Evolutionary conservation across 225 moss, liverwort and hornwort genomes (phyloP).

Genomic region (Polytrichum commune): DNA sequence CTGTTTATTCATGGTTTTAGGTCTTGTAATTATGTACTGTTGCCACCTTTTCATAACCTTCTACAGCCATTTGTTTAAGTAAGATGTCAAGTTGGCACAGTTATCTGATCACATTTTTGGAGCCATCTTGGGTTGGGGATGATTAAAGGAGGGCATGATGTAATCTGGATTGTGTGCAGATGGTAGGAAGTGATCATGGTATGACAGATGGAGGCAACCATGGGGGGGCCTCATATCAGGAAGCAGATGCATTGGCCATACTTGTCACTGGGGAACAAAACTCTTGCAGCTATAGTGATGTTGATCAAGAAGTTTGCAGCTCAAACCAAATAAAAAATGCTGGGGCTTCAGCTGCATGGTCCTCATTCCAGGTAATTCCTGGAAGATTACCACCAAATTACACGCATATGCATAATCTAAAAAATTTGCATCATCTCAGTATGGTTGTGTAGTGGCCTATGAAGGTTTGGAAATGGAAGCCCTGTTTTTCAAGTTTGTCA

Average conservation of each 20-base stretch:
- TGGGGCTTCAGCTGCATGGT: constrained; percentile 32
- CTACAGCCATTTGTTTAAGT: no score
- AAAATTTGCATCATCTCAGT: neutral
- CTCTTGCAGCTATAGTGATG: constrained; percentile 4
- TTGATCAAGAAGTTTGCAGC: constrained; percentile 7
- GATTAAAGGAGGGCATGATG: no score
- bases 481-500: no score
- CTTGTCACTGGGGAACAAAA: constrained; percentile 44
- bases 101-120: no score
- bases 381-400: neutral
- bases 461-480: no score
- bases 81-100: no score
- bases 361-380: constrained; percentile 28
- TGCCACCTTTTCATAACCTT: no score
- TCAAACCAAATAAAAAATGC: constrained; percentile 13
- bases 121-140: no score
- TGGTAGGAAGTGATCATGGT: constrained; percentile 91
- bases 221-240: constrained; percentile 78
- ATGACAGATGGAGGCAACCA: constrained; percentile 91
- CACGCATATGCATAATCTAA: neutral
- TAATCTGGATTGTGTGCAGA: constrained; percentile 26
- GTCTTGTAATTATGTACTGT: no score
- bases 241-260: constrained; percentile 76
- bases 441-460: neutral
- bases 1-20: no score